Conservation (phyloP, 139 green algal genomes). For the Micractinium conductrix region DNA sequence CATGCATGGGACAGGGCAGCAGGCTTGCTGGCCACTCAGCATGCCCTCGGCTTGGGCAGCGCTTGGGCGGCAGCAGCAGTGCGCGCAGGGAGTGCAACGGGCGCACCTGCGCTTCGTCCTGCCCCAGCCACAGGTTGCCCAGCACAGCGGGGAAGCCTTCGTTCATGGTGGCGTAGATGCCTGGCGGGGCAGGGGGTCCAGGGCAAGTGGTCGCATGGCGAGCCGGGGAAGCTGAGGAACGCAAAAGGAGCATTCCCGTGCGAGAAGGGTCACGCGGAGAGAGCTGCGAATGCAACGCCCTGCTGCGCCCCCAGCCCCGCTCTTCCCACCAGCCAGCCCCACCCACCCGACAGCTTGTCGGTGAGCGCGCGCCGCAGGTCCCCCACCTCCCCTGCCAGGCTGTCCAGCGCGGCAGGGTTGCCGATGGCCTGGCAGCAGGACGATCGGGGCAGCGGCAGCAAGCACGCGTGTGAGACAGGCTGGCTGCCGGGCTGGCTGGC, state of each 20-base stretch:
- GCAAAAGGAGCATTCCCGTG: not conserved
- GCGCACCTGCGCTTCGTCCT: conserved; percentile 64
- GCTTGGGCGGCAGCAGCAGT: too few relatives aligned
- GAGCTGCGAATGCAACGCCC: too few relatives aligned
- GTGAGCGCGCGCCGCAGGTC: conserved; percentile 47
- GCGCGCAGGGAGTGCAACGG: not conserved
- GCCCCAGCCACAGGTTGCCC: conserved; percentile 83
- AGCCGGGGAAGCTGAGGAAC: too few relatives aligned
- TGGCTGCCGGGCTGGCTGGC: too few relatives aligned
- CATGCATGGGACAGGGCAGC: too few relatives aligned
- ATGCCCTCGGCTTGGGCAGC: too few relatives aligned
- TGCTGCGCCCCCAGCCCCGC: not conserved
- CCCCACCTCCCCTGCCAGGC: conserved; percentile 67
- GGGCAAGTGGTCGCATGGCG: not conserved
- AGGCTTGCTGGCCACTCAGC: too few relatives aligned
- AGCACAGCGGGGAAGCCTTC: conserved; percentile 62
- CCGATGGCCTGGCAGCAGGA: too few relatives aligned
- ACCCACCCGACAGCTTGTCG: conserved; percentile 44
- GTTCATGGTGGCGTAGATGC: conserved; percentile 26
- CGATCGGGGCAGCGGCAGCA: too few relatives aligned
- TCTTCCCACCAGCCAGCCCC: not conserved
- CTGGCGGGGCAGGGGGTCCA: not conserved
- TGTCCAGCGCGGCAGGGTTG: conserved; percentile 90
- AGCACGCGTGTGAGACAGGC: too few relatives aligned
- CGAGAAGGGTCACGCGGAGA: not conserved